Percentiles rank a stretch among this genome's conserved stretches.
Conservation (phyloP, 208 protist genomes). For the Tritrichomonas musculus region DNA sequence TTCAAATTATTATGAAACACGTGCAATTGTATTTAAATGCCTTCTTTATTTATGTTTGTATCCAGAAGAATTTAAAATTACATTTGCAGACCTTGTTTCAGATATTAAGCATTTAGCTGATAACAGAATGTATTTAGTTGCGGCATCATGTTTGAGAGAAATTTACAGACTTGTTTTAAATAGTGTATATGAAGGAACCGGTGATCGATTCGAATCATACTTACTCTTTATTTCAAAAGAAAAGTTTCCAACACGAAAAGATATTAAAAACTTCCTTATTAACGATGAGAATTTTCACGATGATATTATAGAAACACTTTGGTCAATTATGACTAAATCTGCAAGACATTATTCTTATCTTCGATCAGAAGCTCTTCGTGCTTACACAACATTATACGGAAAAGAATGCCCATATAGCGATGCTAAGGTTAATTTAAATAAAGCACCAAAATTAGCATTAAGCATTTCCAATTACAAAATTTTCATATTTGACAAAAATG, state of each 20-base stretch:
- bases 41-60: background rate
- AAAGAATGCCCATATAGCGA: background rate
- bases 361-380: background rate
- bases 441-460: too few relatives aligned
- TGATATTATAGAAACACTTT: background rate
- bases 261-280: too few relatives aligned
- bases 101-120: background rate
- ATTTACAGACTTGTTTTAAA: background rate
- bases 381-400: constrained; percentile 19
- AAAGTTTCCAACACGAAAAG: too few relatives aligned
- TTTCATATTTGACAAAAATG: too few relatives aligned
- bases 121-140: too few relatives aligned
- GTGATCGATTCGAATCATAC: background rate
- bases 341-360: background rate
- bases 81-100: background rate
- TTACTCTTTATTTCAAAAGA: background rate
- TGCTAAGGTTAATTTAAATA: too few relatives aligned
- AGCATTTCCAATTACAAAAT: too few relatives aligned
- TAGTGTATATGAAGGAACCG: background rate
- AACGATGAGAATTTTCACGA: too few relatives aligned
- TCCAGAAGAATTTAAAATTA: background rate
- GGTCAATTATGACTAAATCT: background rate
- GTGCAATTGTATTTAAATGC: background rate
- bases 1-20: background rate
- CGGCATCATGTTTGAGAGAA: background rate